Base-by-base conservation (phyloP, 805 yeast species). In the Pichia membranifaciens region DNA sequence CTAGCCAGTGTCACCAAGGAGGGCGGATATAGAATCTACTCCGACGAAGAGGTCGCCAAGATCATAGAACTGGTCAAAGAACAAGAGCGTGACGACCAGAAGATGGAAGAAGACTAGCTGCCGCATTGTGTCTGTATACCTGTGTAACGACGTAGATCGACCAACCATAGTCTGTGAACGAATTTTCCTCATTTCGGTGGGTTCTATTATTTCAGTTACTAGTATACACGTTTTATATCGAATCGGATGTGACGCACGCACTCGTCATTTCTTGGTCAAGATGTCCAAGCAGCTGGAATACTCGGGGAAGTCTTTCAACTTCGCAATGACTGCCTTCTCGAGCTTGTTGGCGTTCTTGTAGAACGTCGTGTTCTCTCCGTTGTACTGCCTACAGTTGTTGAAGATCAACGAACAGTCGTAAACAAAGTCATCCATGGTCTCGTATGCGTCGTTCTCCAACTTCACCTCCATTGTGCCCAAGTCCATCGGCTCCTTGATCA, bases 401-500 rank as follows among this genome's bases (percentile, higher is more conserved):
- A 86, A 90, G 23, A 93, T 79, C 58, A 93, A 72, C 51, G 84
- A 78, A 37, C 93, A 80, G 67, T 93, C 99, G 64, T 89, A 86
- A 48, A 90, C 74, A 63, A 90, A 93, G 59, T 89, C 91, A 57
- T 89, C 96, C 76, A 93, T 84, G 13, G 85, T 79, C 53, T 86
- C 87, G 65, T 93, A 93, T 56, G 85, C 85, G 67, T 93, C 96
- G 59, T 86, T 87, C 53, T 91, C 98, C 32, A 93, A 72, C 62
- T 90, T 88, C 60, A 78, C 82, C 61, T 93, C 98, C 96, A 93
- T 93, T 0, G 97, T 89, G 38, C 93, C 81, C 47, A 93, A 71
- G 62, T 93, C 99, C 99, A 93, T 93, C 6, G 99, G 99, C 63
- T 93, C 97, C 61, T 89, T 89, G 54, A 93, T 91, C 25, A 93